phyloP scores from a whole-genome alignment of 495 filamentous ascomycete species.

The Trypethelium eluteriae region DNA sequence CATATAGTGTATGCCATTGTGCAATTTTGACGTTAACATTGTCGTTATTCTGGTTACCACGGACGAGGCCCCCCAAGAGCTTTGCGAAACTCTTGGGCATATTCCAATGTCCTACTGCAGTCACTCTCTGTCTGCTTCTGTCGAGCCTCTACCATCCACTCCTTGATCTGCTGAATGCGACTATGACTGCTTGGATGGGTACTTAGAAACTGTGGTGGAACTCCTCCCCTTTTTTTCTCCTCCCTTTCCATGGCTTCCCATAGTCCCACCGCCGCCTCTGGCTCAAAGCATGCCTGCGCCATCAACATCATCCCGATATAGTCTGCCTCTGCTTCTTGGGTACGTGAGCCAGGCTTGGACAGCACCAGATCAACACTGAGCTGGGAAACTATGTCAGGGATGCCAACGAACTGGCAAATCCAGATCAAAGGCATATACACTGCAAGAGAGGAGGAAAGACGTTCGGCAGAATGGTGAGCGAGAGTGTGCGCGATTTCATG shows the following conservation, averaged over 20 bases:
- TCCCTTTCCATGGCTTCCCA: constrained; percentile 70
- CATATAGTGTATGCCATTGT: too few species aligned
- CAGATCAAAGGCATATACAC: constrained; percentile 33
- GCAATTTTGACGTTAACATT: too few species aligned
- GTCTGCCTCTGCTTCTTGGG: constrained; percentile 70
- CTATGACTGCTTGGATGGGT: constrained; percentile 77
- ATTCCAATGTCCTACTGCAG: constrained; percentile 5
- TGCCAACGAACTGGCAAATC: constrained; percentile 45
- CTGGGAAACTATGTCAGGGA: constrained; percentile 41
- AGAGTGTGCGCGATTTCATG: constrained; percentile 95
- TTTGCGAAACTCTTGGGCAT: background rate
- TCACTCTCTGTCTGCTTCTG: constrained; percentile 17
- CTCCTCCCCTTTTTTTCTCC: constrained; percentile 37
- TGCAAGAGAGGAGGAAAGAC: constrained; percentile 46
- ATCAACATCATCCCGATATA: constrained; percentile 78
- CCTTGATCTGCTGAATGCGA: constrained; percentile 60
- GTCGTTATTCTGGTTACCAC: background rate
- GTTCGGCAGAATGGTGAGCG: constrained; percentile 70
- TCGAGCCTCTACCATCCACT: constrained; percentile 41
- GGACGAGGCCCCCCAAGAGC: background rate
- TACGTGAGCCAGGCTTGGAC: constrained; percentile 60
- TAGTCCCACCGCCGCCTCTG: constrained; percentile 59
- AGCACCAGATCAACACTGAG: constrained; percentile 55
- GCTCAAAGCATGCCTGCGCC: constrained; percentile 63
- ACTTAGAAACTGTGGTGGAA: constrained; percentile 69